Conservation (phyloP, 257 asterid species). For the Petunia axillaris region DNA sequence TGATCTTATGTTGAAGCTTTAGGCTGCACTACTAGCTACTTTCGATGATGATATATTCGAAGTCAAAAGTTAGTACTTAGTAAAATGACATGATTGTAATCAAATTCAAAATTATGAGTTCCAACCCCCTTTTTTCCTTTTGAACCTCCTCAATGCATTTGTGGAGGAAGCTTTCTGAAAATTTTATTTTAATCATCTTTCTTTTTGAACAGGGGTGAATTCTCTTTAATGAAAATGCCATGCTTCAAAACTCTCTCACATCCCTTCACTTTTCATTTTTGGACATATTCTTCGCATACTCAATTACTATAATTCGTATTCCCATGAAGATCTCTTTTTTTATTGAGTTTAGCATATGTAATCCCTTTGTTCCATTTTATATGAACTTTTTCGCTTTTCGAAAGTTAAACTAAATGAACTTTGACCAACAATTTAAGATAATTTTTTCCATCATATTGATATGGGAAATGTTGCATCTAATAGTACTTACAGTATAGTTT, state of each 20-base stretch:
- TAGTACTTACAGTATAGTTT: no score
- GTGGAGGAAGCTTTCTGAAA: no score
- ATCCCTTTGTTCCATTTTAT: no score
- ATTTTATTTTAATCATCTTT: not conserved
- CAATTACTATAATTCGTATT: not conserved
- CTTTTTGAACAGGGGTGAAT: conserved; percentile 5
- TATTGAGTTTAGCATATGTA: no score
- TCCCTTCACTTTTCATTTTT: not conserved
- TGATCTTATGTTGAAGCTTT: conserved; percentile 41
- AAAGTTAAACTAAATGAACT: no score
- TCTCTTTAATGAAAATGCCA: conserved; percentile 8
- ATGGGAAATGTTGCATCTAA: no score
- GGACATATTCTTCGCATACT: not conserved
- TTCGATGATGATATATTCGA: conserved; percentile 27
- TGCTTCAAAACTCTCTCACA: not conserved
- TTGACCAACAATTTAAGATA: no score
- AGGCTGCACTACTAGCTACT: conserved; percentile 39
- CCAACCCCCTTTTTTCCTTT: not conserved
- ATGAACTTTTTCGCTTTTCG: no score
- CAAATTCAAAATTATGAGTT: conserved; percentile 22
- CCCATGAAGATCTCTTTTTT: not conserved
- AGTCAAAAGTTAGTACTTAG: conserved; percentile 50
- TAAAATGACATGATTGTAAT: conserved; percentile 41
- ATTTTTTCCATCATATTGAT: no score
- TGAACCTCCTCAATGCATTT: no score